Conservation (phyloP, 768 basidiomycete genomes). For the Amanita molliuscula region DNA sequence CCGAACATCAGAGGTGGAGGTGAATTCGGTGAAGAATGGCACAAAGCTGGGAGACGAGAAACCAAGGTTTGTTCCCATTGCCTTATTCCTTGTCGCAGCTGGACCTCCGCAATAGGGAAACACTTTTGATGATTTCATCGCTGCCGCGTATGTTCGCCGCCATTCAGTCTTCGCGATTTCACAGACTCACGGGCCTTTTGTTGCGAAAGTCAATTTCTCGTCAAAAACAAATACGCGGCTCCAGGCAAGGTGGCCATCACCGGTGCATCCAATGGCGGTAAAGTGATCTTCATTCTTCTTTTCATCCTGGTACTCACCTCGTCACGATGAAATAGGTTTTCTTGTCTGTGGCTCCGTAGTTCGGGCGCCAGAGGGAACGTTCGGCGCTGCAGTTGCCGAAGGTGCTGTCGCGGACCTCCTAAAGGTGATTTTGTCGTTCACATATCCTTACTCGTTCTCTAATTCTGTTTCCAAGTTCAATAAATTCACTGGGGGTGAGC, state of each 20-base stretch:
- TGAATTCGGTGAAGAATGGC: slow-evolving; percentile 82
- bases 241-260: slow-evolving; percentile 65
- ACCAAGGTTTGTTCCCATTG: slow-evolving; percentile 41
- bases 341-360: no score
- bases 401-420: slow-evolving; percentile 75
- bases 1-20: no score
- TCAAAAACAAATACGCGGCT: slow-evolving; percentile 58
- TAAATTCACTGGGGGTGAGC: slow-evolving; percentile 68
- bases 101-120: slow-evolving; percentile 73
- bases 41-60: slow-evolving; percentile 59
- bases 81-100: slow-evolving; percentile 3
- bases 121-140: no score
- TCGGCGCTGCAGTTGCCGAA: slow-evolving; percentile 69
- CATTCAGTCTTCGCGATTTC: no score
- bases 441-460: neutral
- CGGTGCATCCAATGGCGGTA: slow-evolving; percentile 78
- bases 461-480: slow-evolving; percentile 36
- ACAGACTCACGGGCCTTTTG: no score
- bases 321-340: no score
- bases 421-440: slow-evolving; percentile 43
- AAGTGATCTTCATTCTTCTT: slow-evolving; percentile 10
- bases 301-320: neutral
- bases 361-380: slow-evolving; percentile 63
- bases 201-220: slow-evolving; percentile 62
- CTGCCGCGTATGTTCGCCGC: no score